Conservation (phyloP, 495 filamentous ascomycete genomes). For the Terfezia boudieri region DNA sequence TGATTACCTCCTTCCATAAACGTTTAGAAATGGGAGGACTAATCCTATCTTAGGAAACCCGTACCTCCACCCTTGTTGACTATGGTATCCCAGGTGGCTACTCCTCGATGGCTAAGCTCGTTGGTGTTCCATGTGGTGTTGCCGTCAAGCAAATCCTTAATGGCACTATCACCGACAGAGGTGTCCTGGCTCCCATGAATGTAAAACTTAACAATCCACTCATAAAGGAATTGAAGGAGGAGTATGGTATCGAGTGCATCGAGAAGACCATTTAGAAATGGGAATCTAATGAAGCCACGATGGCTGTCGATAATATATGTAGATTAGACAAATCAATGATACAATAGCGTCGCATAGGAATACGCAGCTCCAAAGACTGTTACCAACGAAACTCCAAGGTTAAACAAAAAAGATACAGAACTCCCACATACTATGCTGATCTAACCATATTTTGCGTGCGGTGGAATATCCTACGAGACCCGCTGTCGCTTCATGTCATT, state of each 20-base stretch:
- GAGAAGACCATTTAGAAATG: conserved; percentile 21
- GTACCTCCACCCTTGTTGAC: conserved; percentile 61
- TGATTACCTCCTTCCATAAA: background rate
- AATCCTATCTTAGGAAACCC: conserved; percentile 35
- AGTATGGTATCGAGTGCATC: conserved; percentile 33
- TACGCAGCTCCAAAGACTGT: background rate
- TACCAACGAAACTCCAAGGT: too few relatives aligned
- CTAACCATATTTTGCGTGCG: too few relatives aligned
- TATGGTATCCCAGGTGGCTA: conserved; percentile 66
- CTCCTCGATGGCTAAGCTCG: conserved; percentile 73
- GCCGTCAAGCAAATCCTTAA: conserved; percentile 67
- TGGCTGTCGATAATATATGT: too few relatives aligned
- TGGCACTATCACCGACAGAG: conserved; percentile 55
- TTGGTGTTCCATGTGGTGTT: conserved; percentile 41
- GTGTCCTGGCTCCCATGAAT: conserved; percentile 63
- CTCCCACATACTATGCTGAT: too few relatives aligned
- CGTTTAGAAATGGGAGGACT: background rate
- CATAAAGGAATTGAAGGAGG: conserved; percentile 46
- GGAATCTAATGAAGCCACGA: background rate
- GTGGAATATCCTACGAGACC: background rate
- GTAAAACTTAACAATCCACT: conserved; percentile 46
- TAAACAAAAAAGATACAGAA: too few relatives aligned
- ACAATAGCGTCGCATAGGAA: too few relatives aligned
- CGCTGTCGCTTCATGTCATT: conserved; percentile 8
- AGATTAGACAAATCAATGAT: too few relatives aligned